A percentile compares a stretch with the other conserved stretches of the same genome.
These are phyloP conservation scores for Gastrolobium bilobum DNA, from an alignment of 306 rosid species.

Conservation along the genomic window DNA sequence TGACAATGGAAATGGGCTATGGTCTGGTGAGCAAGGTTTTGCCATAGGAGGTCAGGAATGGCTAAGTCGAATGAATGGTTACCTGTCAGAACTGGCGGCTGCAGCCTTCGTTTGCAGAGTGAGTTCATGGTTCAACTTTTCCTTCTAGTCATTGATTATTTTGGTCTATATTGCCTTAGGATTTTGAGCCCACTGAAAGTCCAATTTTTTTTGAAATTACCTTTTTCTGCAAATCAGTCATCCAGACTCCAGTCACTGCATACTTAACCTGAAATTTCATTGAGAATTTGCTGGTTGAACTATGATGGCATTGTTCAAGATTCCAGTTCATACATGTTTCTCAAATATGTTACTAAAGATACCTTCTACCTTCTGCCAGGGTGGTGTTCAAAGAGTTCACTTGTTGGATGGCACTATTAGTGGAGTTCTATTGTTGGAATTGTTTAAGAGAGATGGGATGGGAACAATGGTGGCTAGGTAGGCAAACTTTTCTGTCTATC, in stretches of 20 bases:
- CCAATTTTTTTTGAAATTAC: neutral
- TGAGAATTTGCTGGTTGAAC: constrained; percentile 32
- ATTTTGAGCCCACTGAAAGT: neutral
- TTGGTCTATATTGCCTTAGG: neutral
- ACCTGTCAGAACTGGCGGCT: constrained; percentile 90
- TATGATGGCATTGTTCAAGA: constrained; percentile 7
- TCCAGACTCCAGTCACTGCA: neutral
- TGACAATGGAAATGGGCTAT: constrained; percentile 68
- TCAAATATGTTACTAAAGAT: constrained; percentile 49
- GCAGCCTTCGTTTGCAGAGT: constrained; percentile 92
- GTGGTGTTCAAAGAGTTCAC: constrained; percentile 90
- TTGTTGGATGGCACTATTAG: constrained; percentile 80
- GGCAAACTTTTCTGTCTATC: constrained; percentile 35
- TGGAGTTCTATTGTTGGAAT: constrained; percentile 83
- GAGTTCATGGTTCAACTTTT: constrained; percentile 43
- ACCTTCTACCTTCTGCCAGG: constrained; percentile 58
- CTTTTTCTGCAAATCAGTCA: neutral
- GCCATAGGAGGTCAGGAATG: constrained; percentile 80
- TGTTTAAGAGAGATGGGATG: constrained; percentile 86
- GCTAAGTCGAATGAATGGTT: constrained; percentile 70
- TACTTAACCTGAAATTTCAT: constrained; percentile 8
- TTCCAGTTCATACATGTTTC: constrained; percentile 40
- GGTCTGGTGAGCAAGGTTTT: constrained; percentile 81
- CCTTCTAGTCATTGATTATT: neutral
- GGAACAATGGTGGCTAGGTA: constrained; percentile 94